Base-by-base conservation (phyloP, 257 asterid genomes). In the Asclepias syriaca region DNA sequence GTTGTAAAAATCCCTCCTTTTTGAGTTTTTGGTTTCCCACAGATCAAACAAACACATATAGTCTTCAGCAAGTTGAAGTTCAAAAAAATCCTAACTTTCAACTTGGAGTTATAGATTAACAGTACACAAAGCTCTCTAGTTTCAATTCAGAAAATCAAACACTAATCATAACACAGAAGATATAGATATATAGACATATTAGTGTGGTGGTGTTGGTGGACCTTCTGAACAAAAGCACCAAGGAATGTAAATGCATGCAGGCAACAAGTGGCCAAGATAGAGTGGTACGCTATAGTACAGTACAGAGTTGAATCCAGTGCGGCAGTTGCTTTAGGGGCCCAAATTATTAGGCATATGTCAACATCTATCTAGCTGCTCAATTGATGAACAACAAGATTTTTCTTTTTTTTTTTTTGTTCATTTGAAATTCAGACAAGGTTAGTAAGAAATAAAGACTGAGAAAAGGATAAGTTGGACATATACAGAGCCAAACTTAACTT, bases 221-320 rank as follows among this genome's bases (percentile, higher is more conserved):
- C 48, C 72, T 68, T 29, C 49, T 4, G 12, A 16, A 61, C 72
- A 18, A 18, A 18, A 12, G 63, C 63, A 50, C 46, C 27, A 27
- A 21, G 72, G 24, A 14, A 15, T 49, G 24, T 1, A 27, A 40
- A n/a, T 3, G 27, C 32, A 67, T 8, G 57, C 22, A 67, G 19
- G 57, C 22, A 66, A 32, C 37, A 46, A 53, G 71, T 67, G 45
- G 71, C 39, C 34, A 10, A 58, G 59, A 67, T 65, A 29, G 65
- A 58, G 2, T 58, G 15, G 39, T 4, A 58, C 39, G 24, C 24
- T 49, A 37, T 24, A 27, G 4, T 5, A 18, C 63, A 32, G 22
- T 19, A 14, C 8, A 19, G 46, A 53, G 51, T 34, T 12, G 72
- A 32, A 57, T 29, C 16, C 45, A 69, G 51, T 53, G 64, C 73